Conservation (phyloP, 495 filamentous ascomycete genomes). For the Chaetomium tenue region DNA sequence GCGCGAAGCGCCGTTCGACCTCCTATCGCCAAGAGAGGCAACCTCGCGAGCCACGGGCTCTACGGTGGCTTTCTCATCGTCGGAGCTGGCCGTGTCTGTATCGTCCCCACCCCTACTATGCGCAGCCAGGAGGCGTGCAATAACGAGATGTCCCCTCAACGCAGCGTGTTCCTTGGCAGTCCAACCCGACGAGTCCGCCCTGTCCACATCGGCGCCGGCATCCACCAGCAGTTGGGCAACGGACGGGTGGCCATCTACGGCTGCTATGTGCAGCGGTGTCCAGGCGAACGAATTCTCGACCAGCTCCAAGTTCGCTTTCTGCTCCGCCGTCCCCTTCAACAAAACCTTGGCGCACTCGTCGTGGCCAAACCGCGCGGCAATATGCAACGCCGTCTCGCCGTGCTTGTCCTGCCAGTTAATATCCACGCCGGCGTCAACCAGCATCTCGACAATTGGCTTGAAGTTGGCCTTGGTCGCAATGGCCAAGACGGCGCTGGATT, state of each 20-base stretch:
- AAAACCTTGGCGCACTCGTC: slow-evolving; percentile 73
- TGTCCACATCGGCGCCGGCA: slow-evolving; percentile 70
- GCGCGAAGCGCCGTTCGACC: slow-evolving; percentile 39
- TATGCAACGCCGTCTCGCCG: slow-evolving; percentile 90
- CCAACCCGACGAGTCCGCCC: slow-evolving; percentile 84
- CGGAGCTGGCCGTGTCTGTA: slow-evolving; percentile 23
- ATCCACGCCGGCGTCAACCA: slow-evolving; percentile 88
- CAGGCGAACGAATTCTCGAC: slow-evolving; percentile 83
- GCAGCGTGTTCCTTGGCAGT: slow-evolving; percentile 91
- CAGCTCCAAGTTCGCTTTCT: slow-evolving; percentile 73
- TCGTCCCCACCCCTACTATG: slow-evolving; percentile 33
- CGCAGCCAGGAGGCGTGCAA: slow-evolving; percentile 63
- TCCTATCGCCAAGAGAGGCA: slow-evolving; percentile 50
- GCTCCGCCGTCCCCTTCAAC: slow-evolving; percentile 62
- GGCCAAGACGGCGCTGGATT: slow-evolving; percentile 86
- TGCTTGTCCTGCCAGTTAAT: slow-evolving; percentile 91
- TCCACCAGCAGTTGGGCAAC: slow-evolving; percentile 70
- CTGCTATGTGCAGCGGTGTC: slow-evolving; percentile 89
- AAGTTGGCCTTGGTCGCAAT: slow-evolving; percentile 85
- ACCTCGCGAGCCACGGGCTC: slow-evolving; percentile 51
- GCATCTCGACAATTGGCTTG: slow-evolving; percentile 72
- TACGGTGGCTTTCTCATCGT: slow-evolving; percentile 39
- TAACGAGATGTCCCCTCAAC: slow-evolving; percentile 77
- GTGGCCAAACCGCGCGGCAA: slow-evolving; percentile 87
- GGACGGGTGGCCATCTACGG: slow-evolving; percentile 75